Evolutionary conservation across 495 filamentous ascomycete species (phyloP).

Genomic region (Penicillium turbatum): DNA sequence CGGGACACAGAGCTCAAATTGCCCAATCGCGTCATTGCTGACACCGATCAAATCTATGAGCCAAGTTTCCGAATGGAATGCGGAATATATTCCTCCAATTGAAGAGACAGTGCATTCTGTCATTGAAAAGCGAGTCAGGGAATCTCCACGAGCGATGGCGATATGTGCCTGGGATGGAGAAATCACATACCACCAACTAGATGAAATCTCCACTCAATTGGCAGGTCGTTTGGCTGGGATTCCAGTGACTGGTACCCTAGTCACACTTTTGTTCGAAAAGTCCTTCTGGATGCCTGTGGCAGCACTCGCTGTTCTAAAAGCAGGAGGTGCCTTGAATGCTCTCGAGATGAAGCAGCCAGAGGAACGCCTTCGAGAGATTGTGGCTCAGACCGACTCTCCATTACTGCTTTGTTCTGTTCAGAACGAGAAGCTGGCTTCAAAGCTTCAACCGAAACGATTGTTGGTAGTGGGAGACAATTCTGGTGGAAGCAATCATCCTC

Average conservation of each 20-base stretch:
- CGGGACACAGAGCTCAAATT: no score
- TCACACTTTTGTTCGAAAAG: not conserved
- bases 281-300: not conserved
- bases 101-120: not conserved
- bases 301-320: not conserved
- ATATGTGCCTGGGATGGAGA: not conserved
- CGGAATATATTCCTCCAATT: not conserved
- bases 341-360: not conserved
- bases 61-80: no score
- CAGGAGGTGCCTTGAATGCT: not conserved
- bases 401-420: not conserved
- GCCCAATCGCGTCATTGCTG: no score
- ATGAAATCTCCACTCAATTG: not conserved
- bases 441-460: no score
- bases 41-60: no score
- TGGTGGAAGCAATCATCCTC: not conserved
- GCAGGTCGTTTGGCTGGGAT: not conserved
- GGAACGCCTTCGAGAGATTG: not conserved
- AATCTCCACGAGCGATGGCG: not conserved
- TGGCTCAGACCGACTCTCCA: not conserved
- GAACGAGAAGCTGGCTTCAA: not conserved
- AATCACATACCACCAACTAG: not conserved
- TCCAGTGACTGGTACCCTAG: not conserved
- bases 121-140: not conserved
- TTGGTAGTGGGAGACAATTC: not conserved